Conservation (phyloP, 441 rosid species). For the Adansonia gregorii region DNA sequence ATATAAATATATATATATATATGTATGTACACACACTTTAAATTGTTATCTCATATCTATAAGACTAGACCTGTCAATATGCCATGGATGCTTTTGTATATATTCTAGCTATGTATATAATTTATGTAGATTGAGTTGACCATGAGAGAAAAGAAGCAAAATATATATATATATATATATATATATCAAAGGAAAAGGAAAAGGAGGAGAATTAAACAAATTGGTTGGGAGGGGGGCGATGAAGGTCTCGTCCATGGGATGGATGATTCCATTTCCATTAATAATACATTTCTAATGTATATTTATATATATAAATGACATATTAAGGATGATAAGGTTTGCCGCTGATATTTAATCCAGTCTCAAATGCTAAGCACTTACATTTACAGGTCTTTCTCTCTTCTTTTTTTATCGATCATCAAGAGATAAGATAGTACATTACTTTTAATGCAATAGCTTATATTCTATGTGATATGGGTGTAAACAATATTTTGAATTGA, state of each 20-base stretch:
- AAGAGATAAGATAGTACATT: too few relatives aligned
- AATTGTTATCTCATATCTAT: neutral
- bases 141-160: neutral
- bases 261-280: neutral
- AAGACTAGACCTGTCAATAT: neutral
- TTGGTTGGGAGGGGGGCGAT: neutral
- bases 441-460: too few relatives aligned
- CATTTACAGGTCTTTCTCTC: neutral
- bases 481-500: too few relatives aligned
- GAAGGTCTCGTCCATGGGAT: conserved; percentile 12
- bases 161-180: neutral
- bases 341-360: neutral
- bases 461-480: too few relatives aligned
- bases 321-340: neutral
- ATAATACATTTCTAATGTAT: too few relatives aligned
- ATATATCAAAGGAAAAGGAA: neutral
- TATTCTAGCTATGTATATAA: neutral
- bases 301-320: neutral
- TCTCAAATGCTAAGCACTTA: neutral
- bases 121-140: conserved; percentile 12
- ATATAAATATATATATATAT: neutral
- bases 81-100: neutral
- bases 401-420: too few relatives aligned
- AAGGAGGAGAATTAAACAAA: neutral
- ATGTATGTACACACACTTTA: neutral